Base-by-base conservation (phyloP, 306 rosid species). In the Trifolium repens region DNA sequence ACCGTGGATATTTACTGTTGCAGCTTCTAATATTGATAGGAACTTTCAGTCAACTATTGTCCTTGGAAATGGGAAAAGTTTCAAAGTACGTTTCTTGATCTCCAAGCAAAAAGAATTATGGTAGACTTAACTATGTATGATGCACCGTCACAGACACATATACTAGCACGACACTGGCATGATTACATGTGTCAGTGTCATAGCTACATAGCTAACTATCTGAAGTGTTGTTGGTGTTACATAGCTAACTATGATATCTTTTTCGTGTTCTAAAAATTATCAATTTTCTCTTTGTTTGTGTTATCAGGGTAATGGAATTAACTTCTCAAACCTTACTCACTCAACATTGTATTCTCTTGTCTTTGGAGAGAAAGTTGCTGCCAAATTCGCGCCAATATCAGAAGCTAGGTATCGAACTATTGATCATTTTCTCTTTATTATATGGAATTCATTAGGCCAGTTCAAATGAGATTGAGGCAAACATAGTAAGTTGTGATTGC, bases 11-110 rank as follows among this genome's bases (percentile, higher is more conserved):
- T 84, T 94, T 73, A 94, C 97, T 0, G 90, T 90, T 74, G 97
- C 96, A 44, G 98, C 98, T 83, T 94, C 98, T 71, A 91, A 76
- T 73, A 90, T 94, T 78, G 98, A 94, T 73, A 88, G 98, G 81
- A 86, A 76, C 82, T 91, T 91, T 49, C 87, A 85, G 66, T 87
- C 97, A 53, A 61, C 82, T 54, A 50, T 91, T 39, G 78, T 87
- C 34, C 96, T 94, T 74, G 98, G 97, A 59, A 87, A 89, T 78
- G 91, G 96, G 52, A 87, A 74, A 82, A 74, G 76, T 35, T 78
- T 80, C 67, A 87, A 70, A 57, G 97, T 94, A 76, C 35, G 86
- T 42, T 71, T 70, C 76, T 40, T 68, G 42, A 26, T 74, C 73
- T 40, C 54, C 42, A 46, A 37, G 74, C 43, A 14, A 64, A 63